Base-by-base conservation (phyloP, 768 basidiomycete species). In the Tulasnella sp. region DNA sequence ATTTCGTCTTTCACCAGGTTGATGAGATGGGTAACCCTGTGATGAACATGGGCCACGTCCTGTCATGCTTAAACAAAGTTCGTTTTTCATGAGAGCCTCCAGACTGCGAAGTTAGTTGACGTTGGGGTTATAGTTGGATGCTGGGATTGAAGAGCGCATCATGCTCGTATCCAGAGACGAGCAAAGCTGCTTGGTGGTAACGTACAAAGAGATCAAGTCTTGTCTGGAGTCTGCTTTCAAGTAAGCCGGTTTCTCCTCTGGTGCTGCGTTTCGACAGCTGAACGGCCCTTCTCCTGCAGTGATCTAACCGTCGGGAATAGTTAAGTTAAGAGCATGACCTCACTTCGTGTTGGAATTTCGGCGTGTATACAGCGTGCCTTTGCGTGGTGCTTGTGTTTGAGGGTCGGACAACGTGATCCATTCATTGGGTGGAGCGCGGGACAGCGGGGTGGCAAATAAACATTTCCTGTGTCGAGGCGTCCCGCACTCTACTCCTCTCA, bases 1-100 rank as follows among this genome's bases (percentile, higher is more conserved):
- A 99, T 85, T 97, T 94, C 82, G 96, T 99, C 36, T 99, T 99
- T 85, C 98, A 99, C 84, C 96, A 98, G 85, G 93, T 98, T 58
- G 96, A 98, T 81, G 94, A 96, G 83, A 89, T 90, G 82, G 94
- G 95, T 14, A 91, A 93, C 76, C 97, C 98, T 0, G 91, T 98
- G 24, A 88, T 98, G 79, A 96, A 97, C 84, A 86, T 99, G 80
- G 90, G 92, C 0, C 97, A 99, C 86, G 97, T 99, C 16, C 86
- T 99, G 34, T 90, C 92, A 1, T 96, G 94, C 83, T 86, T 99
- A 81, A 99, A 97, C 88, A 99, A 99, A 91, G 95, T 93, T 58
- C 52, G 88, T 85, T 8, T 18, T 1, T 3, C 14, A 62, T 34
- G 31, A 73, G 24, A 39, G 24, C 27, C 34, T 6, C 14, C 36